These are phyloP conservation scores for Grigorovia jiainica DNA, from an alignment of 805 yeast genomes.

Conservation along the genomic window DNA sequence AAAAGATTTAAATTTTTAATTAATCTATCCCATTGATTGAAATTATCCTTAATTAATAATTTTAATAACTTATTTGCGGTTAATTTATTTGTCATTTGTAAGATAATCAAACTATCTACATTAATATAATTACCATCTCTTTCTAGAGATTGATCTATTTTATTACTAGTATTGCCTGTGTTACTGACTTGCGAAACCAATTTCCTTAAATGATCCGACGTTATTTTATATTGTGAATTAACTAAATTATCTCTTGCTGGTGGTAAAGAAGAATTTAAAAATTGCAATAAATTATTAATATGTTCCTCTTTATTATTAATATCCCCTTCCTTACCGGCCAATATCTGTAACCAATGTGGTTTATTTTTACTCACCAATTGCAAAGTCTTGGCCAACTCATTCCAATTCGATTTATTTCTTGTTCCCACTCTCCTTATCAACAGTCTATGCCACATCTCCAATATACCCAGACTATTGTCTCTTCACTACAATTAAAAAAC, in stretches of 20 bases:
- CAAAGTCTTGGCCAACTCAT: background rate
- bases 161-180: too few relatives aligned
- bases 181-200: background rate
- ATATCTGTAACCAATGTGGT: background rate
- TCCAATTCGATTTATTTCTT: background rate
- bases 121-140: too few relatives aligned
- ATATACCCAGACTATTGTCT: too few relatives aligned
- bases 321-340: conserved; percentile 1
- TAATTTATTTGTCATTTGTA: conserved; percentile 14
- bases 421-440: too few relatives aligned
- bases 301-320: conserved; percentile 8
- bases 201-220: conserved; percentile 15
- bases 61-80: conserved; percentile 10
- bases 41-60: conserved; percentile 14
- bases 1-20: conserved; percentile 12
- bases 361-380: background rate
- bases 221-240: conserved; percentile 22
- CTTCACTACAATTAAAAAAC: too few relatives aligned
- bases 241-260: conserved; percentile 16
- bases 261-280: conserved; percentile 23
- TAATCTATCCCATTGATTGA: conserved; percentile 12
- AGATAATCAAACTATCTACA: conserved; percentile 12
- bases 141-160: too few relatives aligned
- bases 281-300: conserved; percentile 19
- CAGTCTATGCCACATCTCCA: too few relatives aligned